These are phyloP conservation scores for Arthrobotrys musiformis DNA, from an alignment of 2,329 filamentous ascomycete species.

Conservation along the genomic window DNA sequence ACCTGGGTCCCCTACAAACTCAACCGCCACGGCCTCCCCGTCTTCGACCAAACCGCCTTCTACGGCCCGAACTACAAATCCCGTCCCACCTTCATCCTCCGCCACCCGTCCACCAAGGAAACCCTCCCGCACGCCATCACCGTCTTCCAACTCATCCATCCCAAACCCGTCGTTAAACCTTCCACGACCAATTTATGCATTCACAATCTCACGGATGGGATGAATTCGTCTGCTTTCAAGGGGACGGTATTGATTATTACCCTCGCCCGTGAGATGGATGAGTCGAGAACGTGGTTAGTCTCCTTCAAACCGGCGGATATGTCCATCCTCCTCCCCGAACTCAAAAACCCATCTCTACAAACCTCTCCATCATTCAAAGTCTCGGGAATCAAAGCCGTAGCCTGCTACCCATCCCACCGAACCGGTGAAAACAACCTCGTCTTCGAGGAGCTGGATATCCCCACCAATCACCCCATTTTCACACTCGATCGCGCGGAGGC, in stretches of 20 bases:
- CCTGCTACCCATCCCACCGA: slow-evolving; percentile 6
- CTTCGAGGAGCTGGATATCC: slow-evolving; percentile 23
- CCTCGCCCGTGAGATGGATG: not conserved
- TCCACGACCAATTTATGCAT: slow-evolving; percentile 23
- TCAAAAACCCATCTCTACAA: not conserved
- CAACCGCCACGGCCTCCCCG: slow-evolving; percentile 23
- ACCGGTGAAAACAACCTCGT: not conserved
- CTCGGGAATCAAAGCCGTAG: slow-evolving; percentile 4
- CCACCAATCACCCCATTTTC: slow-evolving; percentile 15
- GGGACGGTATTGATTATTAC: slow-evolving; percentile 1
- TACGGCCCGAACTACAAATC: slow-evolving; percentile 4
- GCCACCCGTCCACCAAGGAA: slow-evolving; percentile 32
- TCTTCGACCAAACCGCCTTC: slow-evolving; percentile 26
- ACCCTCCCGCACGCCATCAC: slow-evolving; percentile 4
- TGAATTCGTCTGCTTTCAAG: not conserved
- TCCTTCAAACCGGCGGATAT: slow-evolving; percentile 37
- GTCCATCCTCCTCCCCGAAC: slow-evolving; percentile 2
- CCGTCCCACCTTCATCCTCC: slow-evolving; percentile 1
- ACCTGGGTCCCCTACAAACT: slow-evolving; percentile 7
- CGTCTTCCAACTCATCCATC: not conserved
- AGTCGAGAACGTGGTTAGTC: slow-evolving; percentile 2
- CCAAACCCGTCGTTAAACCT: not conserved
- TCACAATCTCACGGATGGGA: slow-evolving; percentile 21
- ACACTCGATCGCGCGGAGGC: not conserved
- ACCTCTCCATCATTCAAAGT: not conserved